Evolutionary conservation across 2,329 filamentous ascomycete genomes (phyloP).

Genomic region (Amylocarpus encephaloides): DNA sequence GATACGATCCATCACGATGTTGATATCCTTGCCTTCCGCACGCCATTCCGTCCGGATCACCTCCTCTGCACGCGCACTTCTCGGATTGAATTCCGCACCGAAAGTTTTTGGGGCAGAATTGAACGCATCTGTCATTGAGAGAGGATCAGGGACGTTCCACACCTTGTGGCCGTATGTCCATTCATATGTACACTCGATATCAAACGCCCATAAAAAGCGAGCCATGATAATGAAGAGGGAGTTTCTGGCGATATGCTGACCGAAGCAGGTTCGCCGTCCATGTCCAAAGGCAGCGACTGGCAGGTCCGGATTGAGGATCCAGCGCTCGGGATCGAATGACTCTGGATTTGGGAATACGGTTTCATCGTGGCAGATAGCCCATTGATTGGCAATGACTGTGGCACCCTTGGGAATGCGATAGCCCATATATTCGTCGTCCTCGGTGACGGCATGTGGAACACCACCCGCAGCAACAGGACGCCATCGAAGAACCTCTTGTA

Average conservation of each 20-base stretch:
- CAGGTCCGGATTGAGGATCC: conserved; percentile 31
- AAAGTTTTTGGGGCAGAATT: conserved; percentile 6
- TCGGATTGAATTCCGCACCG: not conserved
- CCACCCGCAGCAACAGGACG: conserved; percentile 26
- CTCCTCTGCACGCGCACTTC: not conserved
- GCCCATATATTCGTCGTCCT: conserved; percentile 50
- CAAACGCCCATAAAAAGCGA: conserved; percentile 30
- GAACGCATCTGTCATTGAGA: conserved; percentile 4
- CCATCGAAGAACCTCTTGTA: conserved; percentile 37
- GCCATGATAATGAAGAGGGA: conserved; percentile 30
- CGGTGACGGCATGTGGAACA: conserved; percentile 46
- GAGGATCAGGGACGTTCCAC: conserved; percentile 4
- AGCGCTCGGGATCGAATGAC: conserved; percentile 25
- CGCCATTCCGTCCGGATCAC: conserved; percentile 2
- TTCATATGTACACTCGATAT: conserved; percentile 6
- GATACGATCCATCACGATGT: conserved; percentile 3
- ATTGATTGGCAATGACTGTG: conserved; percentile 8
- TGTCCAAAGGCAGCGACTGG: conserved; percentile 25
- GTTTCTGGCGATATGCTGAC: conserved; percentile 33
- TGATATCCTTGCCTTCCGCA: conserved; percentile 3
- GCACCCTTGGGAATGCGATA: conserved; percentile 33
- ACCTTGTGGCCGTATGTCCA: conserved; percentile 1
- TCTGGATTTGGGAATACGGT: conserved; percentile 24
- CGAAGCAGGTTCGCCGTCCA: conserved; percentile 34
- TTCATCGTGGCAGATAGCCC: conserved; percentile 5